Base-by-base conservation (phyloP, 2,329 filamentous ascomycete genomes). In the Camptophora hylomeconis region DNA sequence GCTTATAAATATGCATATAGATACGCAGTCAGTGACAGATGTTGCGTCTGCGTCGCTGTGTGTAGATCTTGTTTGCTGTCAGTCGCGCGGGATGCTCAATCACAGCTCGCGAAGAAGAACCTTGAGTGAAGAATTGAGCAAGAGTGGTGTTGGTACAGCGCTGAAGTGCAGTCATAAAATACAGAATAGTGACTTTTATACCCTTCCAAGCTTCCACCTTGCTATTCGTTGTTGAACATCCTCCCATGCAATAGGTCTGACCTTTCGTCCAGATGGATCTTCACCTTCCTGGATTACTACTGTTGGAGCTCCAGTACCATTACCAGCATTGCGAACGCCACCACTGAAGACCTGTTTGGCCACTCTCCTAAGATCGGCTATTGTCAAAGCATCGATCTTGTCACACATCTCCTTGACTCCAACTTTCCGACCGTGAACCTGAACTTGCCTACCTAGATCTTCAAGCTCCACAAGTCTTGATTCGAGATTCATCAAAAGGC, bases 391-490 rank as follows among this genome's bases (percentile, higher is more conserved):
- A 49, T 93, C 81, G 42, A 98, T 98, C 49, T 75, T 74, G 28
- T 62, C 63, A 50, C 87, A 93, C 87, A 98, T 95, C 51, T 95
- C 86, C 41, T 73, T 72, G 5, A 94, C 86, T 2, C 87, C 80
- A 5, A 95, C 72, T 60, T 94, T 93, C 42, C 74, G 72, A 13
- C 87, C 89, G 51, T 95, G 86, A n/a, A 94, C 82, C 61, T 95
- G 89, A 7, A 98, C 83, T 53, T 94, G 87, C 38, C 89, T 65
- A 13, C 89, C 89, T 0, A 98, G 67, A 52, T 98, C 89, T 57
- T 98, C 89, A 5, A 98, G 69, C 60, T 95, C 89, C 7, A 98
- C 84, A 84, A 98, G 94, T 36, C 89, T 71, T 44, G 75, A 84
- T 61, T 98, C 89, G 16, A 98, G 72, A 58, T 98, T 98, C 89